Evolutionary conservation across 495 filamentous ascomycete genomes (phyloP), one percentile per base, ranked within the genome.

Genomic region (Glonium stellatum): DNA sequence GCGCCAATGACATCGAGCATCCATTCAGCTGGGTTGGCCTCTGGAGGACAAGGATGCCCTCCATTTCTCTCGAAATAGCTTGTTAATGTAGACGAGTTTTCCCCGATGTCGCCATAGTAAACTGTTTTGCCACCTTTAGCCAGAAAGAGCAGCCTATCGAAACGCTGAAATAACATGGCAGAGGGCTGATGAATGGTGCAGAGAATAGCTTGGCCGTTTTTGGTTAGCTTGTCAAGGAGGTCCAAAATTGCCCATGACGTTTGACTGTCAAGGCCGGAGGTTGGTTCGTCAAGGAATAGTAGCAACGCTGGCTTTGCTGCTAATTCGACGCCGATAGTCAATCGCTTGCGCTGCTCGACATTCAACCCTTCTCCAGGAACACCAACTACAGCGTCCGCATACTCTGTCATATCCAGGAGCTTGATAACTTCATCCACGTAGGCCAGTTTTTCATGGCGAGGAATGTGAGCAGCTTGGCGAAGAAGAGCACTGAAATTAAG

Each of bases 121-220:
- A 96, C 89, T 1, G 89, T 90, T 65, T 78, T 84, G 49, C 92
- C 91, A 58, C 90, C 91, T 57, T 79, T 83, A 13, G 85, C 85
- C 37, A 95, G 75, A 72, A 95, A 90, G n/a, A 93, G 76, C 5
- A 97, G 78, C 11, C 87, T 82, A 68, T 97, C 92, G 67, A 97
- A 97, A 57, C 88, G 82, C 69, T 95, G 85, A 77, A 97, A 93
- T 44, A 97, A 78, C 74, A 92, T 87, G 41, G 89, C 88, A 0
- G 87, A 91, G 1, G 90, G 90, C 66, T 97, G 92, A 72, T 97
- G 92, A 61, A 97, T 96, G 6, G 90, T 96, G 71, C 89, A 92
- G 13, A 96, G 80, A 71, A 96, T 86, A 34, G 90, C 88, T 70
- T 95, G 90, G 10, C 90, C 90, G 65, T 81, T 84, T 71, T 88